Percentiles rank a stretch among this genome's conserved stretches.
Conservation (phyloP, 805 yeast species). For the Lipomyces oligophaga region DNA sequence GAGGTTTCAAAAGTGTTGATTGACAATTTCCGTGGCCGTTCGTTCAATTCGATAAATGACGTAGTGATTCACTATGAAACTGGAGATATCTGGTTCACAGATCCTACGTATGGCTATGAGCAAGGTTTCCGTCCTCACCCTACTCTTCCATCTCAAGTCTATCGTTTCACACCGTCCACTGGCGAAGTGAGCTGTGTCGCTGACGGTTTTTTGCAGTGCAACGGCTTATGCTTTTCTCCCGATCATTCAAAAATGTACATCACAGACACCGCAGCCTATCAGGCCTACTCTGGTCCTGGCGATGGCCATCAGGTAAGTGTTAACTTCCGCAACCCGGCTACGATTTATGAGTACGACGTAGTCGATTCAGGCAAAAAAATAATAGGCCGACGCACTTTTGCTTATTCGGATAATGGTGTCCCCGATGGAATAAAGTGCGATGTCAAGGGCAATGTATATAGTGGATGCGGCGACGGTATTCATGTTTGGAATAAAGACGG, state of each 20-base stretch:
- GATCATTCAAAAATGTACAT: slow-evolving; percentile 20
- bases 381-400: slow-evolving; percentile 15
- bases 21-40: slow-evolving; percentile 25
- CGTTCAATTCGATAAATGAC: slow-evolving; percentile 25
- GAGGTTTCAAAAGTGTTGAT: slow-evolving; percentile 9
- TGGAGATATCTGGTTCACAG: slow-evolving; percentile 28
- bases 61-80: slow-evolving; percentile 27
- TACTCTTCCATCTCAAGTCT: slow-evolving; percentile 19
- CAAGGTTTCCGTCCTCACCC: slow-evolving; percentile 24
- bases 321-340: slow-evolving; percentile 14
- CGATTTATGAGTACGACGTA: slow-evolving; percentile 26
- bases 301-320: slow-evolving; percentile 19
- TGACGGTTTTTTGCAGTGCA: slow-evolving; percentile 22
- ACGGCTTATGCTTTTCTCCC: slow-evolving; percentile 28
- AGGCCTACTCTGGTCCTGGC: slow-evolving; percentile 24
- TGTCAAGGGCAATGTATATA: slow-evolving; percentile 20
- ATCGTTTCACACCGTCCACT: slow-evolving; percentile 20
- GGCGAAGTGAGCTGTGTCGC: slow-evolving; percentile 14
- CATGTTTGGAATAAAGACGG: slow-evolving; percentile 23
- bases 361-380: slow-evolving; percentile 1
- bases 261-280: slow-evolving; percentile 25
- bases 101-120: slow-evolving; percentile 25
- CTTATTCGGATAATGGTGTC: slow-evolving; percentile 21
- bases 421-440: slow-evolving; percentile 28
- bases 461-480: slow-evolving; percentile 27